A percentile compares a stretch with the other conserved stretches of the same genome.
phyloP scores from a whole-genome alignment of 176 grass and related monocot genomes.

The Oryza coarctata region DNA sequence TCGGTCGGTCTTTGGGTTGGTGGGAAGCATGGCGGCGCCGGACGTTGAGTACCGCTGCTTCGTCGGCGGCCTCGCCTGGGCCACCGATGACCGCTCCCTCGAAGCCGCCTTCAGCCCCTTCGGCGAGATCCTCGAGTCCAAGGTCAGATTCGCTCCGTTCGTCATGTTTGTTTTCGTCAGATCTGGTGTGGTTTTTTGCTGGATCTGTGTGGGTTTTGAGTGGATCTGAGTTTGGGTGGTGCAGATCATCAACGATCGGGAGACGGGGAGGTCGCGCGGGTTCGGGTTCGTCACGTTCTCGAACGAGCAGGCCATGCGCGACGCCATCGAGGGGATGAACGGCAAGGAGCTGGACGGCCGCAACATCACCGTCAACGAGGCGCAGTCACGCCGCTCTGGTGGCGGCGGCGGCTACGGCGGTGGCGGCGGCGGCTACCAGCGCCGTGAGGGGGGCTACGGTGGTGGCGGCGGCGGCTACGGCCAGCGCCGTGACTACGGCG shows the following conservation, averaged over 20 bases:
- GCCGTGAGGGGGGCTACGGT: not conserved
- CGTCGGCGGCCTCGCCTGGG: slow-evolving; percentile 91
- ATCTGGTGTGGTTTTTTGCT: not conserved
- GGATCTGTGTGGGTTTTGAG: not conserved
- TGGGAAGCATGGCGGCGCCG: slow-evolving; percentile 39
- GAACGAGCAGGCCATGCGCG: slow-evolving; percentile 67
- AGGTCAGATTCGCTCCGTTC: no score
- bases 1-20: not conserved
- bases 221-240: not conserved
- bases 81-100: slow-evolving; percentile 76
- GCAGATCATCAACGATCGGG: slow-evolving; percentile 93
- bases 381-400: slow-evolving; percentile 62
- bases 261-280: slow-evolving; percentile 81
- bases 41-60: slow-evolving; percentile 95
- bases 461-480: slow-evolving; percentile 22
- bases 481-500: not conserved
- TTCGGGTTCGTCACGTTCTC: slow-evolving; percentile 93
- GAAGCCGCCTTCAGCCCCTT: slow-evolving; percentile 64
- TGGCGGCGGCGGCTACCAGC: not conserved
- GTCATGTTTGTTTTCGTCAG: no score
- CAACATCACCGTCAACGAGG: slow-evolving; percentile 95
- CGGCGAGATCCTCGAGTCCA: slow-evolving; percentile 90
- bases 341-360: slow-evolving; percentile 77
- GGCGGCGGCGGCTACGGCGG: slow-evolving; percentile 29
- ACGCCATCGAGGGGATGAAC: slow-evolving; percentile 89